A percentile compares a stretch with the other conserved stretches of the same genome.
These are phyloP conservation scores for Claviceps humidiphila DNA, from an alignment of 2,329 filamentous ascomycete genomes.

Conservation along the genomic window DNA sequence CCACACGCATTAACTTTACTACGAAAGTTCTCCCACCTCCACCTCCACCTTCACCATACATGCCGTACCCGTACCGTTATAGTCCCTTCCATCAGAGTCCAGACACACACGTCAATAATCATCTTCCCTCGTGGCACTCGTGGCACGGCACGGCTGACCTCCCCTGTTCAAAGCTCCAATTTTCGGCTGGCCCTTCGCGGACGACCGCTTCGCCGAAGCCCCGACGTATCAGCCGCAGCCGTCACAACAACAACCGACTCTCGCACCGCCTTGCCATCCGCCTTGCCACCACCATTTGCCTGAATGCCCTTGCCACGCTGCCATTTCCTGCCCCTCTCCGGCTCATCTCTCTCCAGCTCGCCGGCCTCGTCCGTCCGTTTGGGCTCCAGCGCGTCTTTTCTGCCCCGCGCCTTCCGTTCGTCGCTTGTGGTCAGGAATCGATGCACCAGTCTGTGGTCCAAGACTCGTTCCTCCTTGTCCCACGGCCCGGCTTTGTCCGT, in stretches of 20 bases:
- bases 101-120: too few species aligned
- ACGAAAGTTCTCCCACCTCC: too few species aligned
- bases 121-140: too few species aligned
- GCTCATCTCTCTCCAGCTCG: constrained; percentile 9
- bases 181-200: constrained; percentile 21
- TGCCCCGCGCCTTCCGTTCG: constrained; percentile 42
- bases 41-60: too few species aligned
- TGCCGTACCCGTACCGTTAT: too few species aligned
- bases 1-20: too few species aligned
- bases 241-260: background rate
- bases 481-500: constrained; percentile 65
- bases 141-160: too few species aligned
- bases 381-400: constrained; percentile 16
- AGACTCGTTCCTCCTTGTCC: constrained; percentile 58
- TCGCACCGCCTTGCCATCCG: background rate
- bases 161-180: constrained; percentile 7
- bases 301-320: constrained; percentile 7
- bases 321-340: constrained; percentile 1
- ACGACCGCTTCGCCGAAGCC: constrained; percentile 22
- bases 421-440: constrained; percentile 65
- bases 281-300: constrained; percentile 1
- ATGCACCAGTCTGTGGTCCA: constrained; percentile 80
- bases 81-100: too few species aligned
- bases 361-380: constrained; percentile 15
- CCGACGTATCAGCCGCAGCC: background rate